These are phyloP conservation scores for Heimioporus sp. DNA, from an alignment of 768 basidiomycete genomes.

Conservation along the genomic window DNA sequence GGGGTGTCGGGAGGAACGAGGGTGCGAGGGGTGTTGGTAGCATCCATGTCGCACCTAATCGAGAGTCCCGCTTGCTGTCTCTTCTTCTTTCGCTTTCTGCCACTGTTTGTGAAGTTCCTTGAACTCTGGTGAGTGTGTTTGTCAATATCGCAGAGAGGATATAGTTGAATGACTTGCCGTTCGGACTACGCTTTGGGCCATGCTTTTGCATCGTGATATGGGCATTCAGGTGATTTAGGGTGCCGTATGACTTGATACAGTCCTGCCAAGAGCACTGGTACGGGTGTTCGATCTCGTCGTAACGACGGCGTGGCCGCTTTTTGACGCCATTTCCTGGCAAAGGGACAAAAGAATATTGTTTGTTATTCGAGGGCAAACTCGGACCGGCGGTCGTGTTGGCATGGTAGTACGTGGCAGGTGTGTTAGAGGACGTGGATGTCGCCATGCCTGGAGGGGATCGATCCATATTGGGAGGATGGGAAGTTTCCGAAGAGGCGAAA, in stretches of 20 bases:
- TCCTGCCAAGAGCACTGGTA: conserved; percentile 84
- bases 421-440: conserved; percentile 54
- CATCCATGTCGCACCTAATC: conserved; percentile 13
- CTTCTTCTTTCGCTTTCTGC: conserved; percentile 91
- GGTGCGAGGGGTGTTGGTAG: conserved; percentile 18
- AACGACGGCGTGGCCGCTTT: conserved; percentile 80
- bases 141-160: conserved; percentile 7
- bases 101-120: conserved; percentile 96
- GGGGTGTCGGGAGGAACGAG: conserved; percentile 24
- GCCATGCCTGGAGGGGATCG: conserved; percentile 60
- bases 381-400: conserved; percentile 15
- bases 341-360: conserved; percentile 81
- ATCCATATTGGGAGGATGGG: conserved; percentile 41
- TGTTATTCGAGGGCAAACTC: conserved; percentile 45
- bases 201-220: conserved; percentile 99
- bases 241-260: conserved; percentile 86
- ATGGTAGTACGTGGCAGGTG: conserved; percentile 29
- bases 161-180: conserved; percentile 53
- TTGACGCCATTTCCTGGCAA: conserved; percentile 78
- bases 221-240: conserved; percentile 95
- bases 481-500: conserved; percentile 42
- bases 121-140: conserved; percentile 63
- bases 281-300: conserved; percentile 94
- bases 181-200: conserved; percentile 84
- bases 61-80: conserved; percentile 26